Base-by-base conservation (phyloP, 75 land plant genomes). In the Adiantum capillusveneris region DNA sequence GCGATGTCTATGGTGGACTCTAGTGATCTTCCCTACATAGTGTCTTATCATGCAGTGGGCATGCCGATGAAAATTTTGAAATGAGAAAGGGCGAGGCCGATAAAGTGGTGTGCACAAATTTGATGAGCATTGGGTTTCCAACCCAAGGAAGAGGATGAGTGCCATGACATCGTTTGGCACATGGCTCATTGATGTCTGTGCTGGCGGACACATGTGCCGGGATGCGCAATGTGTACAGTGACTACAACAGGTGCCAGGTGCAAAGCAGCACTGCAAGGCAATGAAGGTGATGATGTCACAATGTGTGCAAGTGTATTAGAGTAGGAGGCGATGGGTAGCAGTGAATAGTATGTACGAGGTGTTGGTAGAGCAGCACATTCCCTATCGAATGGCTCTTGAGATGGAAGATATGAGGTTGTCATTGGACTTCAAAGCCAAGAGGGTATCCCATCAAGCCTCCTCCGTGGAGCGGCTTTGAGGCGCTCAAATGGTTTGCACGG, bases 401-500 rank as follows among this genome's bases (percentile, higher is more conserved):
- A 29, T n/a, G 31, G 26, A 6, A 24, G 67, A 65, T 25, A 27
- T 31, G 29, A 46, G 56, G 67, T 29, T 65, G 64, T 63, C 63
- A 42, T 21, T 65, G 31, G 29, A 58, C 12, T 65, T 58, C 62
- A 58, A 58, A 64, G 64, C 67, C 20, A 31, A 64, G 63, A 64
- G 67, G 6, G 25, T 12, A 31, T 31, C 50, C 11, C 12, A 27
- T 14, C 31, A 21, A 24, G 64, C 67, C 25, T 13, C 21, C 1
- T 34, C 62, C 18, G 45, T 65, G 14, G 67, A 65, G 25, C 46
- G 57, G 28, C 67, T 65, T 21, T 19, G 44, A 65, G 27, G 69
- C 69, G 20, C 69, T 66, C 16, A 59, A 59, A 25, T 66, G 0
- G 69, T 66, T 24, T 59, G 64, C 19, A 66, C 62, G 26, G 64